phyloP scores from a whole-genome alignment of 345 rosid genomes.

The Bruguiera parviflora region DNA sequence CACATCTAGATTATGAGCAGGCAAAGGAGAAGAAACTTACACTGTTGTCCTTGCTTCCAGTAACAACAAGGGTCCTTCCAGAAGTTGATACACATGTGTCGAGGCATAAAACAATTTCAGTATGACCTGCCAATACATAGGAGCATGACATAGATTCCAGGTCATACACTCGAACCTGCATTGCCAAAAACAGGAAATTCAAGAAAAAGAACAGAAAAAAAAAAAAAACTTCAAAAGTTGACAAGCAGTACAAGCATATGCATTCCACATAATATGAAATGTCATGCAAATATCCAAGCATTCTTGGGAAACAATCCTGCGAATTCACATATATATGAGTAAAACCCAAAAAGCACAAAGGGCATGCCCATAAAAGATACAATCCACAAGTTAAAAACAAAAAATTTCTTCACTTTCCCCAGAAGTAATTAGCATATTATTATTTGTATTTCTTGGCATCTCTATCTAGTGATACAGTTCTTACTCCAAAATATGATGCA shows the following conservation, averaged over 20 bases:
- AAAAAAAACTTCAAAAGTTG: background rate
- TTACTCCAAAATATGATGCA: background rate
- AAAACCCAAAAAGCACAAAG: too few species aligned
- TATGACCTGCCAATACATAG: constrained; percentile 80
- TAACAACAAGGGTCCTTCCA: constrained; percentile 60
- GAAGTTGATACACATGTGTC: constrained; percentile 68
- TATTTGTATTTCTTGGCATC: background rate
- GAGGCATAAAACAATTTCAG: constrained; percentile 71
- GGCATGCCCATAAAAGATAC: too few species aligned
- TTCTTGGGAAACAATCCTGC: background rate
- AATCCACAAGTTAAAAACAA: too few species aligned
- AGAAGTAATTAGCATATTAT: too few species aligned
- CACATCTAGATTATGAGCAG: background rate
- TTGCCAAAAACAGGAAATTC: constrained; percentile 8
- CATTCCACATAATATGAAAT: background rate
- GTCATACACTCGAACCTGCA: constrained; percentile 91
- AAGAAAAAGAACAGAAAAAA: constrained; percentile 15
- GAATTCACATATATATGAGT: too few species aligned
- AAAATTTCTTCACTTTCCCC: too few species aligned
- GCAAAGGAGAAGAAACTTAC: constrained; percentile 46
- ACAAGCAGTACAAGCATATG: constrained; percentile 13
- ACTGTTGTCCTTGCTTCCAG: constrained; percentile 88
- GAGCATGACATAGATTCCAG: constrained; percentile 88
- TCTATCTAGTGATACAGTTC: background rate
- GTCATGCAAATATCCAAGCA: background rate